Evolutionary conservation across 805 yeast genomes (phyloP), one percentile per base, ranked within the genome.

Genomic region (Yarrowia sp.): DNA sequence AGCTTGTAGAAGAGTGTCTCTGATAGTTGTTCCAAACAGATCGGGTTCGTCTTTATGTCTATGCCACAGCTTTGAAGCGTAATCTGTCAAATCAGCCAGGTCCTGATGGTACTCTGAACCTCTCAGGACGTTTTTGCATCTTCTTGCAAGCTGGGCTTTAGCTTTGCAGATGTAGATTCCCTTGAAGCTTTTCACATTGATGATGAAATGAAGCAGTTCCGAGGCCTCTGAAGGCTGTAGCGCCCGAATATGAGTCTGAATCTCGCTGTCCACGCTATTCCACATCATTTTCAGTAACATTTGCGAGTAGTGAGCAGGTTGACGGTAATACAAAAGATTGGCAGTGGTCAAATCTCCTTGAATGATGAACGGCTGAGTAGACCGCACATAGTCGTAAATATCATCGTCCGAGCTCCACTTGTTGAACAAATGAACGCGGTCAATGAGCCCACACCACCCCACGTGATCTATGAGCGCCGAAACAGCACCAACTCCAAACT

Each of bases 391-490:
- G 32, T 59, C 65, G 52, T 59, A 59, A 12, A 59, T 45, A 15
- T 59, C 65, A 43, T 59, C 65, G 42, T 59, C 65, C 5, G 65
- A 59, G 9, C 52, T 59, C 65, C 65, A 59, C 32, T 59, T 59
- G 65, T 59, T 59, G 65, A 59, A 59, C 12, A 59, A 9, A 32
- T 59, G 65, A 4, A 59, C 65, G 5, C 65, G 65, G 8, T 59
- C 65, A 35, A 59, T 59, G 14, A 59, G 19, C 2, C 65, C 65
- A 42, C 65, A 59, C 65, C 65, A 59, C 0, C 65, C 65, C 8
- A 59, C 65, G 8, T 59, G 65, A 19, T 59, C 65, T 16, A 45
- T 59, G 11, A 59, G 35, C 9, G 50, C 52, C 12, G 65, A 59
- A 7, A 59, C 65, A 4, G 65, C 65, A 16, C 22, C 52, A 12